Evolutionary conservation across 805 yeast genomes (phyloP).

Genomic region (Candida boleticola): DNA sequence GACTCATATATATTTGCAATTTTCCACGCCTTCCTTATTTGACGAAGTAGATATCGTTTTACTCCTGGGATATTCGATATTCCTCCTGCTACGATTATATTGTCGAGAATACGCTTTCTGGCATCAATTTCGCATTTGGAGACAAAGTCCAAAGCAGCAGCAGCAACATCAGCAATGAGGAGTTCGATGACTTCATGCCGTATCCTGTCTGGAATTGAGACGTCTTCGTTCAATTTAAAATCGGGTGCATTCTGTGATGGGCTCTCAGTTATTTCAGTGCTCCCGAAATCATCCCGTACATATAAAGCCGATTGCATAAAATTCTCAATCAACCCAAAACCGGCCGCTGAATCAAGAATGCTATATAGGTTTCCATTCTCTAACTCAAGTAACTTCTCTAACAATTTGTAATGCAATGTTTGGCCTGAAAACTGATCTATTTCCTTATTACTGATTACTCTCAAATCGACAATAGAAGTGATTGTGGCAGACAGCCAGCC

Average conservation of each 20-base stretch:
- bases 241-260: background rate
- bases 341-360: slow-evolving; percentile 8
- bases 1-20: slow-evolving; percentile 4
- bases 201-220: slow-evolving; percentile 11
- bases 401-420: slow-evolving; percentile 17
- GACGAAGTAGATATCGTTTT: slow-evolving; percentile 6
- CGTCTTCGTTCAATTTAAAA: slow-evolving; percentile 12
- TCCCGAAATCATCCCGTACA: background rate
- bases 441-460: slow-evolving; percentile 12
- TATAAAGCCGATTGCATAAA: slow-evolving; percentile 13
- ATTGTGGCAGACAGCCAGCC: slow-evolving; percentile 25
- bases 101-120: slow-evolving; percentile 13
- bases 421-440: slow-evolving; percentile 11
- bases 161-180: slow-evolving; percentile 7
- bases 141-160: slow-evolving; percentile 7
- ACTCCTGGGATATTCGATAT: slow-evolving; percentile 23
- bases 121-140: slow-evolving; percentile 18
- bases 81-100: slow-evolving; percentile 25
- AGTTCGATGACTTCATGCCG: slow-evolving; percentile 14
- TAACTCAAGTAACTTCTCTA: slow-evolving; percentile 13
- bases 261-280: background rate
- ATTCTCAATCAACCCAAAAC: slow-evolving; percentile 17
- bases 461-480: slow-evolving; percentile 21
- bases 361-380: slow-evolving; percentile 8
- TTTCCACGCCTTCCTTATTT: slow-evolving; percentile 1